Conservation (phyloP, 2,329 filamentous ascomycete genomes). For the Colletotrichum higginsianum region DNA sequence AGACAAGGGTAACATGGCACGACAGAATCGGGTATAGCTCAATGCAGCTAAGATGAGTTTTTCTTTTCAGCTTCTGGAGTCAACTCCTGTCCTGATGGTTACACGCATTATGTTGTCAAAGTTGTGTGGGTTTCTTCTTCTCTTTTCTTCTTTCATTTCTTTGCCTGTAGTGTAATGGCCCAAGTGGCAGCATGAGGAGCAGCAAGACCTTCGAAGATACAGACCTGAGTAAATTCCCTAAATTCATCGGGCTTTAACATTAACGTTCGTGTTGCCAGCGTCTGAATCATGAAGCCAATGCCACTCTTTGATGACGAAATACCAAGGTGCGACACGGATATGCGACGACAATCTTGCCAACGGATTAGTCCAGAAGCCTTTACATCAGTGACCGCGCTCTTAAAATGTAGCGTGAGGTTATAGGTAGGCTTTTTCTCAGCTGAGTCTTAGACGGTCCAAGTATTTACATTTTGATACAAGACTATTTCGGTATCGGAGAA, state of each 20-base stretch:
- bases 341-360: neutral
- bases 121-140: no score
- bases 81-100: no score
- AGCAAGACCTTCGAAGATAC: no score
- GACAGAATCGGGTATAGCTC: slow-evolving; percentile 20
- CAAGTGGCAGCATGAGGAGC: no score
- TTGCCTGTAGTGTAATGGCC: no score
- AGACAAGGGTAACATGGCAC: neutral
- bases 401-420: neutral
- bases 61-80: neutral
- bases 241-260: neutral
- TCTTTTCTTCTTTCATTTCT: no score
- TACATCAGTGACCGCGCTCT: neutral
- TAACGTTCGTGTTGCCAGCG: neutral
- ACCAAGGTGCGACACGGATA: neutral
- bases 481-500: neutral
- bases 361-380: neutral
- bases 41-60: neutral
- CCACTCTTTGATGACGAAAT: neutral
- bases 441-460: neutral
- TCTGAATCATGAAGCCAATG: neutral
- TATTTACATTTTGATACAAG: no score
- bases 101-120: no score
- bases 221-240: no score
- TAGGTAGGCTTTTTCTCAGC: no score